Conservation (phyloP, 306 rosid species). For the Luffa aegyptiaca region DNA sequence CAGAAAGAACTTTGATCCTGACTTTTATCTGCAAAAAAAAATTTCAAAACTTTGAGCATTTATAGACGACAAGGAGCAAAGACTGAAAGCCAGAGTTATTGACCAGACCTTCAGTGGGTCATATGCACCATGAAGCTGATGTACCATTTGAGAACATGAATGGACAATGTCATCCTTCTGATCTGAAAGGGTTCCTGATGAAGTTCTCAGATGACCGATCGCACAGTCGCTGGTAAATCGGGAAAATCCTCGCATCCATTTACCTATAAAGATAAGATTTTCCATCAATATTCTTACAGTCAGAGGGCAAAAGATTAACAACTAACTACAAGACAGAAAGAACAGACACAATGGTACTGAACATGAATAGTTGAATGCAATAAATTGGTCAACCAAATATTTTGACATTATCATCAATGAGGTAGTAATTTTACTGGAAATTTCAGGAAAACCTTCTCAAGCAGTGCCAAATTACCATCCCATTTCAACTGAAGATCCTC, state of each 20-base stretch:
- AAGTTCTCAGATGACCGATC: constrained; percentile 37
- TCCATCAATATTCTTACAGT: constrained; percentile 7
- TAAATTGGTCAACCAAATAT: not conserved
- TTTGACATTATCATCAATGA: not conserved
- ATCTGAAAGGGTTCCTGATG: constrained; percentile 47
- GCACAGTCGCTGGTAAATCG: constrained; percentile 65
- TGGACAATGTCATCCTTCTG: constrained; percentile 63
- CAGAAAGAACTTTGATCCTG: constrained; percentile 63
- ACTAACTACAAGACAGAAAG: not conserved
- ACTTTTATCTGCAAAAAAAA: constrained; percentile 52
- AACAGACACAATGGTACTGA: not conserved
- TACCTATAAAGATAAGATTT: constrained; percentile 39
- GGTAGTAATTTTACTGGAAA: not conserved
- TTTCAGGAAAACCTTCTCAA: not conserved
- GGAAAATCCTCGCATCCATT: constrained; percentile 56
- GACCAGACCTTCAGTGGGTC: constrained; percentile 67
- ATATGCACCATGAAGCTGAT: constrained; percentile 68
- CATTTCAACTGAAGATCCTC: not conserved
- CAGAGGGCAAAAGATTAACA: not conserved
- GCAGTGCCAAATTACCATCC: not conserved
- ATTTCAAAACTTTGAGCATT: constrained; percentile 7
- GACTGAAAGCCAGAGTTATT: constrained; percentile 3
- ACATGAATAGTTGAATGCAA: not conserved
- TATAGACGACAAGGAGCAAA: constrained; percentile 8
- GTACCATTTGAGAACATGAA: constrained; percentile 81